Conservation (phyloP, 192 early-diverging fungal genomes). For the Mortierella alpina region DNA sequence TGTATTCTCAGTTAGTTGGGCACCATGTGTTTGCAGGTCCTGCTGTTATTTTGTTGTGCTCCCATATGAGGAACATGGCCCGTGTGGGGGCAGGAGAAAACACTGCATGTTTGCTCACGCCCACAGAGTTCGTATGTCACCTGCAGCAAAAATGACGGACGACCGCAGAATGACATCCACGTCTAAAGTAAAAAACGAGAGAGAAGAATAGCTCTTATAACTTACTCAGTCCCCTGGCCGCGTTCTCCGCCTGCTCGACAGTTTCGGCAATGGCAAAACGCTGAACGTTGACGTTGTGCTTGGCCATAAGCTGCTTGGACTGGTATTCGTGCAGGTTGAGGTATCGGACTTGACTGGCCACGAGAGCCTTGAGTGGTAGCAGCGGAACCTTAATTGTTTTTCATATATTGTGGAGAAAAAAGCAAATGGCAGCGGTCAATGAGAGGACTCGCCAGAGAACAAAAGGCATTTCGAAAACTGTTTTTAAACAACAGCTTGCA, state of each 20-base stretch:
- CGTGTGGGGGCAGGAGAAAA: slow-evolving; percentile 3
- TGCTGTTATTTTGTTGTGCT: background rate
- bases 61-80: background rate
- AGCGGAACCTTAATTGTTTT: slow-evolving; percentile 8
- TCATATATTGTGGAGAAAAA: background rate
- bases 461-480: background rate
- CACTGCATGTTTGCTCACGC: no score
- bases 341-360: slow-evolving; percentile 38
- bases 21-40: background rate
- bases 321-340: slow-evolving; percentile 51
- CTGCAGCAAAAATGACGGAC: background rate
- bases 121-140: background rate
- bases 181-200: background rate
- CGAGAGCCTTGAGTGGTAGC: slow-evolving; percentile 14
- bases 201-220: background rate
- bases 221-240: slow-evolving; percentile 38
- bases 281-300: slow-evolving; percentile 47
- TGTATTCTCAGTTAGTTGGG: no score
- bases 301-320: slow-evolving; percentile 47
- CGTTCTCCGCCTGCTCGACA: slow-evolving; percentile 39
- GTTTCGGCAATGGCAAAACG: slow-evolving; percentile 43
- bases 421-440: background rate
- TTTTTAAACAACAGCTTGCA: background rate
- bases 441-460: background rate
- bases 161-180: background rate